Base-by-base conservation (phyloP, 768 basidiomycete species). In the Russula brevipes region DNA sequence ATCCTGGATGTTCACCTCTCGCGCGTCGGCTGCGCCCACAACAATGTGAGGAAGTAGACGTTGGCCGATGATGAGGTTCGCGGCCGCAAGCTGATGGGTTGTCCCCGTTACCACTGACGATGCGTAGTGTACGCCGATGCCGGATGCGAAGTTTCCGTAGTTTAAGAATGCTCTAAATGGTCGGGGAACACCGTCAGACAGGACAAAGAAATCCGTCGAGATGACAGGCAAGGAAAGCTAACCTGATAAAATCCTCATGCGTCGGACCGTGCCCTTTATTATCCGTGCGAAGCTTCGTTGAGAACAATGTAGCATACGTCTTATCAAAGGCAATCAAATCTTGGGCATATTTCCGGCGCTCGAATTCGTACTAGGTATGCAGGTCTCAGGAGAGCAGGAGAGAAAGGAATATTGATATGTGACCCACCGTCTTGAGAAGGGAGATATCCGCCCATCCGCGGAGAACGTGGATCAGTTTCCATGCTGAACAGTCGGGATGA, bases 271-370 rank as follows among this genome's bases (percentile, higher is more conserved):
- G 73, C 14, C 64, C 54, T 63, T 78, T 71, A 2, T 76, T 65
- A 33, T 72, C 67, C 0, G 74, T 76, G 11, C 74, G 67, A 5
- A 84, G 80, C 72, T 83, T 83, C 51, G 80, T 80, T 1, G 81
- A 83, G 72, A 83, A 83, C 24, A 83, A 73, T 2, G 78, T 75
- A 0, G 80, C 77, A 66, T 79, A 82, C 60, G 75, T 74, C 67
- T 80, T 80, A 70, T 84, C 83, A 57, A 82, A 82, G 55, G 75
- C 70, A 63, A 84, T 82, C 42, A 85, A 75, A 51, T 83, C 82
- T 66, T 80, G 78, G 0, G 83, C 83, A 65, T 76, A 82, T 67
- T 78, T 77, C 47, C 79, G 76, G 9, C 84, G 78, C 69, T 85
- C 83, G 19, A 74, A 75, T 60, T 82, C 82, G 68, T 82, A 82